Evolutionary conservation across 768 basidiomycete genomes (phyloP).

Genomic region (Auricularia heimuer): DNA sequence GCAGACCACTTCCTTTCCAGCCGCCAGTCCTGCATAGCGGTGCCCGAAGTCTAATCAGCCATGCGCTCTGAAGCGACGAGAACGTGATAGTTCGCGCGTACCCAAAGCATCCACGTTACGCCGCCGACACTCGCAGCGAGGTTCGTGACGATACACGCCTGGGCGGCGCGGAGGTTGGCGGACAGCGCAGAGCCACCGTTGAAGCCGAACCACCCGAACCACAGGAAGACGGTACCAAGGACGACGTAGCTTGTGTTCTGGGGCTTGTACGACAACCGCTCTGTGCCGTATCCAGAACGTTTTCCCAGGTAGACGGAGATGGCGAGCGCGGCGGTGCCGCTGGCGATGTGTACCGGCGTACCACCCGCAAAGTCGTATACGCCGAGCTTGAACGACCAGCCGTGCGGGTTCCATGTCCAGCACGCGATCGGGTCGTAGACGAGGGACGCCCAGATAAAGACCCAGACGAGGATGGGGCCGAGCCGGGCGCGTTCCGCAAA

Average conservation of each 20-base stretch:
- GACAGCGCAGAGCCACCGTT: constrained; percentile 86
- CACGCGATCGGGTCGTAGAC: constrained; percentile 83
- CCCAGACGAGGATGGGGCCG: constrained; percentile 69
- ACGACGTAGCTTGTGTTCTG: constrained; percentile 80
- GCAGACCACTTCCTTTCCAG: constrained; percentile 77
- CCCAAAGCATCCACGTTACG: constrained; percentile 51
- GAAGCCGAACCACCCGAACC: constrained; percentile 74
- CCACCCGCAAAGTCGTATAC: constrained; percentile 85
- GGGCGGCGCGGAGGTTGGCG: constrained; percentile 79
- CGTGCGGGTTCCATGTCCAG: constrained; percentile 74
- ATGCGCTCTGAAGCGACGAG: constrained; percentile 3
- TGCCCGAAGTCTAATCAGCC: neutral
- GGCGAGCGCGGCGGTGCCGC: constrained; percentile 76
- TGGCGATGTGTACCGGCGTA: constrained; percentile 81
- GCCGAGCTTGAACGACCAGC: constrained; percentile 81
- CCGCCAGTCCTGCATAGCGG: constrained; percentile 49
- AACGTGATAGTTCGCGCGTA: constrained; percentile 10
- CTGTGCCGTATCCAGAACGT: constrained; percentile 46
- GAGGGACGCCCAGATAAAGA: constrained; percentile 76
- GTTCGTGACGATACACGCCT: constrained; percentile 84
- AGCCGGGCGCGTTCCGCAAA: constrained; percentile 82
- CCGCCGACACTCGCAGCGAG: constrained; percentile 68
- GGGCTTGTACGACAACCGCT: constrained; percentile 71
- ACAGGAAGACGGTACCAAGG: constrained; percentile 76
- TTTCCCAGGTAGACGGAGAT: constrained; percentile 82